Evolutionary conservation across 257 asterid species (phyloP).

Genomic region (Coffea eugenioides): DNA sequence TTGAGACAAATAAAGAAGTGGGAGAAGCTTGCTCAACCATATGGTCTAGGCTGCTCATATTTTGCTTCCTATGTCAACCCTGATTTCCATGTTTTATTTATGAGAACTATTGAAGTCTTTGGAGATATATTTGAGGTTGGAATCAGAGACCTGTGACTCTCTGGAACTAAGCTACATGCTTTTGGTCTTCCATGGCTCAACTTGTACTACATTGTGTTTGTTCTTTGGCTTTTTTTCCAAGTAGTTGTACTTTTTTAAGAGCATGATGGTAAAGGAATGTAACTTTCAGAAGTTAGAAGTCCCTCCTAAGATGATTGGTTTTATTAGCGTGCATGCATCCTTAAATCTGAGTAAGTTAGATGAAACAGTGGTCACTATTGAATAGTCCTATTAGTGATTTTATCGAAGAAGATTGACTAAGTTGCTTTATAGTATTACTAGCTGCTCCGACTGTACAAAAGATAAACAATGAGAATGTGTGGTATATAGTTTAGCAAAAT

Average conservation of each 20-base stretch:
- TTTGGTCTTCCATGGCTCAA: background rate
- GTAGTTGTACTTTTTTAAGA: background rate
- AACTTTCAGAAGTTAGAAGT: background rate
- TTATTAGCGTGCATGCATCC: too few species aligned
- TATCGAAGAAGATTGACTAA: too few species aligned
- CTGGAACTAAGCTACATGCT: background rate
- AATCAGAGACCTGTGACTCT: background rate
- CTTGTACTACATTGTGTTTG: background rate
- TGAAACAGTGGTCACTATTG: too few species aligned
- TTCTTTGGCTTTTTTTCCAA: background rate
- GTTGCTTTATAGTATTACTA: too few species aligned
- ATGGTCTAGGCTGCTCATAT: background rate
- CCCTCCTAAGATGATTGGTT: too few species aligned
- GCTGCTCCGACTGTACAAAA: too few species aligned
- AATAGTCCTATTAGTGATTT: too few species aligned
- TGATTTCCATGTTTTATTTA: background rate
- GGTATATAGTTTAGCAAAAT: too few species aligned
- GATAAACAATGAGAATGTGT: too few species aligned
- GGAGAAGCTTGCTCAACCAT: slow-evolving; percentile 4
- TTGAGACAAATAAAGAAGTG: background rate
- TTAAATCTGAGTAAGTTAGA: too few species aligned
- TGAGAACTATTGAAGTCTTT: background rate
- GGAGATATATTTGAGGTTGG: background rate
- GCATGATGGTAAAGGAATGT: background rate
- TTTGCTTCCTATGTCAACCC: background rate